A percentile compares a stretch with the other conserved stretches of the same genome.
These are phyloP conservation scores for Penicillium pancosmium DNA, from an alignment of 495 filamentous ascomycete species.

Conservation along the genomic window DNA sequence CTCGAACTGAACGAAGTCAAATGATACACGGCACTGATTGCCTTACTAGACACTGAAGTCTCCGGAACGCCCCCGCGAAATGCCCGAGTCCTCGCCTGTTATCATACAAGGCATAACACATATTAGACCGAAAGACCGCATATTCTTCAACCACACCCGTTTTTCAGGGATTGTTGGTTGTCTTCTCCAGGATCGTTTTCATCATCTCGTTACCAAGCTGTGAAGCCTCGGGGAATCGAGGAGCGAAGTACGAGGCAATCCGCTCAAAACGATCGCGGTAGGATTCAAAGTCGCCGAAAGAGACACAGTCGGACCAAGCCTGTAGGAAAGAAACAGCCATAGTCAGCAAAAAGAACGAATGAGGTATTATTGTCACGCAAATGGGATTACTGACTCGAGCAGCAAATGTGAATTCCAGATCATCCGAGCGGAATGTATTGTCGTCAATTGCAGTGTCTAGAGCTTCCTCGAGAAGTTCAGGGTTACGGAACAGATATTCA, in stretches of 20 bases:
- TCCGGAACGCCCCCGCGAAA: not conserved
- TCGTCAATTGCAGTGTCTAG: slow-evolving; percentile 86
- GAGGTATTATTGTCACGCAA: not conserved
- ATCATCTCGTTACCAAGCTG: slow-evolving; percentile 96
- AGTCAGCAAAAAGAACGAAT: not conserved
- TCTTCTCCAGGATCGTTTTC: slow-evolving; percentile 88
- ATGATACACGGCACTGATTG: not conserved
- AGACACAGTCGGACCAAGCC: slow-evolving; percentile 94
- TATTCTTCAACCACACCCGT: slow-evolving; percentile 5
- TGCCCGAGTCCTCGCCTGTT: not conserved
- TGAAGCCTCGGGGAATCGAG: slow-evolving; percentile 80
- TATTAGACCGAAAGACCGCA: not conserved
- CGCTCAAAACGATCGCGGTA: slow-evolving; percentile 87
- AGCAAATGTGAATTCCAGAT: slow-evolving; percentile 96
- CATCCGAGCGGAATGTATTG: slow-evolving; percentile 83
- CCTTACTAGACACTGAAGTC: not conserved
- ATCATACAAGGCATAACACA: slow-evolving; percentile 6
- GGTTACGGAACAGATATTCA: slow-evolving; percentile 91
- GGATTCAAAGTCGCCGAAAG: slow-evolving; percentile 84
- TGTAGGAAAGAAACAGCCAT: slow-evolving; percentile 21
- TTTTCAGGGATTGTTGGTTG: slow-evolving; percentile 29
- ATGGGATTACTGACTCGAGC: slow-evolving; percentile 61
- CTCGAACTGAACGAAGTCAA: not conserved
- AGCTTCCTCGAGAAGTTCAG: slow-evolving; percentile 79
- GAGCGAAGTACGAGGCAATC: slow-evolving; percentile 88